Conservation (phyloP, 306 rosid genomes). For the Malus domestica region ASM211411v1 NC_041798.1:6042501-6043000, state of each 20-base stretch:
- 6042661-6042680: constrained; percentile 58
- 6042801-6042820: constrained; percentile 57
- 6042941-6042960: constrained; percentile 80
- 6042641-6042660: constrained; percentile 42
- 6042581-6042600: constrained; percentile 49
- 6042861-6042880: constrained; percentile 80
- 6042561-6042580: constrained; percentile 40
- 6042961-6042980: constrained; percentile 79
- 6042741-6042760: constrained; percentile 79
- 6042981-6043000: constrained; percentile 62
- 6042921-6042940: constrained; percentile 88
- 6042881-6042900: constrained; percentile 85
- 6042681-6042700: constrained; percentile 97
- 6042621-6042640: constrained; percentile 77
- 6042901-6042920: constrained; percentile 78
- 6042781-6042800: constrained; percentile 72
- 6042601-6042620: constrained; percentile 53
- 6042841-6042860: constrained; percentile 87
- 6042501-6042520: constrained; percentile 24
- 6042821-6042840: constrained; percentile 85
- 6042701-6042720: constrained; percentile 86
- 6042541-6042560: constrained; percentile 25
- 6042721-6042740: constrained; percentile 60
- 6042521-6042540: constrained; percentile 15
- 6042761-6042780: constrained; percentile 89